phyloP scores from a whole-genome alignment of 331 rosid genomes.

The Acacia concinna region DNA sequence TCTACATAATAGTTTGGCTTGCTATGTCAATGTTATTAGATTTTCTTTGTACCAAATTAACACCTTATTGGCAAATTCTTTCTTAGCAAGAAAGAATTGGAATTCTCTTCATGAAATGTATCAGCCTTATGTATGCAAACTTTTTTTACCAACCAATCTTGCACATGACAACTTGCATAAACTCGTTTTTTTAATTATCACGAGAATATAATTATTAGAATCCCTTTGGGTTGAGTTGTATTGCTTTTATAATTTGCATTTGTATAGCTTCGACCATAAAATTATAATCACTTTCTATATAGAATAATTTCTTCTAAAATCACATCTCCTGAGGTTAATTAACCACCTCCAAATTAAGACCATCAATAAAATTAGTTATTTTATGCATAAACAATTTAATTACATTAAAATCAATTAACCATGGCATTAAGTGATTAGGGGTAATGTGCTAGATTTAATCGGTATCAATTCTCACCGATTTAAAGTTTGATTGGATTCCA shows the following conservation, averaged over 20 bases:
- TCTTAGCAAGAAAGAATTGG: not conserved
- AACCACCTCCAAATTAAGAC: not conserved
- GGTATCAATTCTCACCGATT: not conserved
- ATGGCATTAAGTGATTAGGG: not conserved
- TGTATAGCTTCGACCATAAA: not conserved
- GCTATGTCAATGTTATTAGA: not conserved
- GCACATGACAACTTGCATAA: not conserved
- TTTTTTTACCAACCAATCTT: not conserved
- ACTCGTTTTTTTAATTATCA: not conserved
- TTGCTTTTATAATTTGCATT: not conserved
- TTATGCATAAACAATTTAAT: not conserved
- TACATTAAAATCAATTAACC: not conserved
- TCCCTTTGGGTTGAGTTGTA: not conserved
- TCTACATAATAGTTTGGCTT: not conserved
- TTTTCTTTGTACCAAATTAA: not conserved
- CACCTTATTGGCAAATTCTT: not conserved
- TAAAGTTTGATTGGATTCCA: not conserved
- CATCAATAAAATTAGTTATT: not conserved
- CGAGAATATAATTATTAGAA: not conserved
- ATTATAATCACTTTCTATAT: not conserved
- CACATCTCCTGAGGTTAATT: not conserved
- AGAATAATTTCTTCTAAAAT: not conserved
- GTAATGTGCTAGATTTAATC: not conserved
- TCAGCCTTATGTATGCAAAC: not conserved
- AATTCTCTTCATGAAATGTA: not conserved